Base-by-base conservation (phyloP, 768 basidiomycete species). In the Thelephora ganbajun region DNA sequence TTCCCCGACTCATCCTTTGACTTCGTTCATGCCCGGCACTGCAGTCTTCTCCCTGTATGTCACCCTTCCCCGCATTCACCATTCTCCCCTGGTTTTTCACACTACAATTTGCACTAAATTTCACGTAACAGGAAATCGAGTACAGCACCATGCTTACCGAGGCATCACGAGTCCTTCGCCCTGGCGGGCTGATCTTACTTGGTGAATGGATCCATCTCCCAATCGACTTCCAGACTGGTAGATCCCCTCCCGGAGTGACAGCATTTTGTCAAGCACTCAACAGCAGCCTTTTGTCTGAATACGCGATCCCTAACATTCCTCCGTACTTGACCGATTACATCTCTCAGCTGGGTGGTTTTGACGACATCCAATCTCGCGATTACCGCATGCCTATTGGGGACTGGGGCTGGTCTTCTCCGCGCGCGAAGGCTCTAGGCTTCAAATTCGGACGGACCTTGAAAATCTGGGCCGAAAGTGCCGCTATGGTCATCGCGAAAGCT, bases 151-250 rank as follows among this genome's bases (percentile, higher is more conserved):
- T 85, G 50, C 55, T 86, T 30, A 56, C 60, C 18, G 83, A 89
- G 59, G 71, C 71, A 13, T 69, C 67, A 5, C 76, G 87, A 35
- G 66, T 87, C 41, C 65, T 90, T 11, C 74, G 76, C 41, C 74
- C 76, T 4, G 79, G 79, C n/a, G 86, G 86, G 1, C 61, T 88
- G 12, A 80, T 85, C 58, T 51, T 82, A 6, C 78, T 78, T 1
- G 70, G 70, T 36, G 84, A 87, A 62, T 76, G 79, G 69, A 66
- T 63, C 33, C 65, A 69, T 20, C 63, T 57, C 33, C 67, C 74
- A 0, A 48, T 58, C 4, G 53, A 49, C 18, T 33, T 35, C 37
- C 48, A 56, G 43, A 43, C 56, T 6, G 6, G 35, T 33, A 22
- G 26, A 13, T 45, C 37, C 41, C 51, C 55, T 5, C 62, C 50